Percentiles rank a stretch among this genome's conserved stretches.
Conservation (phyloP, 208 protist genomes). For the Acanthamoeba castellanii region DNA sequence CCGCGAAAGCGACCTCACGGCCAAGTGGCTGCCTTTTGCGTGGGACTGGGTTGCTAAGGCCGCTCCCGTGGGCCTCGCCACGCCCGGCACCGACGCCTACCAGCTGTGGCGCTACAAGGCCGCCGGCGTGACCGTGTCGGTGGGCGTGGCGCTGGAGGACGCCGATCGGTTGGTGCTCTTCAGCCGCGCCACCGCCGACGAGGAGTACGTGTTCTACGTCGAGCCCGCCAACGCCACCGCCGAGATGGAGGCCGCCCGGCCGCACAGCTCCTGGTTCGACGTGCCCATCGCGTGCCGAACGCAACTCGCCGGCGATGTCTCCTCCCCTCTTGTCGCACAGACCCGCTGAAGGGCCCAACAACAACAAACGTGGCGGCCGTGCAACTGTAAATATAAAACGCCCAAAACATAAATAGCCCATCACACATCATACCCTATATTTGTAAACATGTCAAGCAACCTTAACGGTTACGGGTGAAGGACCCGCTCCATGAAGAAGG, state of each 20-base stretch:
- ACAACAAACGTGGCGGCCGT: background rate
- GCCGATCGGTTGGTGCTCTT: background rate
- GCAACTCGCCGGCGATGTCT: background rate
- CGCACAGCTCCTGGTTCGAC: background rate
- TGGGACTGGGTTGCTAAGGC: background rate
- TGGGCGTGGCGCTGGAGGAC: background rate
- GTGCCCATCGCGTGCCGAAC: background rate
- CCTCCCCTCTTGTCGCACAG: background rate
- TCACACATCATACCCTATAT: no score
- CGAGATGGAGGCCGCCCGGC: background rate
- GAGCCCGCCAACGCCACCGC: background rate
- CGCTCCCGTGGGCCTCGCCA: background rate
- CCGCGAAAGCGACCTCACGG: background rate
- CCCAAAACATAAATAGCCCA: no score
- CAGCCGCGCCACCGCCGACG: background rate
- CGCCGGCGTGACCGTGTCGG: background rate
- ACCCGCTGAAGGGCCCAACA: background rate
- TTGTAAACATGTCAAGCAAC: no score
- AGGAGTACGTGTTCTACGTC: background rate
- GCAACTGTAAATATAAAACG: background rate
- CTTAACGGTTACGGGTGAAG: background rate
- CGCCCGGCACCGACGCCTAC: background rate
- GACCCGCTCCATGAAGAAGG: constrained; percentile 26
- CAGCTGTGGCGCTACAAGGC: background rate
- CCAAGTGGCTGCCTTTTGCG: background rate